Conservation (phyloP, 163 green algal genomes). For the Smithsoniella earleae region DNA sequence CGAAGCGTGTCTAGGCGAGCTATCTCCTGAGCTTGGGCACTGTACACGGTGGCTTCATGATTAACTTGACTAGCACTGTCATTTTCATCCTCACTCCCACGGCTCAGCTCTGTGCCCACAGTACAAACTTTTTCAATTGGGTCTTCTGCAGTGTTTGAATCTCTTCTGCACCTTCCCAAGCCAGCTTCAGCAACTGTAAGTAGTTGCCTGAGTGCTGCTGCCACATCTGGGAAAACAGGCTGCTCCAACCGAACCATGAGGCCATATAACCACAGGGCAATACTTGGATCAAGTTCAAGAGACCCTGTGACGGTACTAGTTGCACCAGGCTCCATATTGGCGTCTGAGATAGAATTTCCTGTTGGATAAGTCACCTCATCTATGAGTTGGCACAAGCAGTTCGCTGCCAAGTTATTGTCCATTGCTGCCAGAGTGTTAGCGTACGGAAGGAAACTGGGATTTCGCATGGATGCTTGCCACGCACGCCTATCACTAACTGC, state of each 20-base stretch:
- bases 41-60: background rate
- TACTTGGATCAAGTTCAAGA: too few species aligned
- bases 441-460: constrained; percentile 14
- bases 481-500: background rate
- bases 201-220: background rate
- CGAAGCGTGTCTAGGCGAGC: constrained; percentile 7
- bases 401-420: constrained; percentile 17
- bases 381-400: constrained; percentile 3
- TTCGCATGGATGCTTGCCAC: constrained; percentile 5
- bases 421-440: constrained; percentile 17
- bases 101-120: background rate
- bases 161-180: background rate
- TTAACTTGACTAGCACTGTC: background rate
- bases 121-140: background rate
- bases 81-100: constrained; percentile 1
- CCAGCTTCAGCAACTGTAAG: background rate
- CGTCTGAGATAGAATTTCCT: background rate
- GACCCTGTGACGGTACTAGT: background rate
- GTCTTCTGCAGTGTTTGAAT: background rate
- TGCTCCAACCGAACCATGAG: constrained; percentile 25
- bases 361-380: background rate
- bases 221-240: background rate
- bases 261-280: constrained; percentile 14
- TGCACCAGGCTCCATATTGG: background rate
- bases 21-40: background rate